Evolutionary conservation across 2,329 filamentous ascomycete genomes (phyloP), one percentile per base, ranked within the genome.

Genomic region (Cytospora leucostoma): DNA sequence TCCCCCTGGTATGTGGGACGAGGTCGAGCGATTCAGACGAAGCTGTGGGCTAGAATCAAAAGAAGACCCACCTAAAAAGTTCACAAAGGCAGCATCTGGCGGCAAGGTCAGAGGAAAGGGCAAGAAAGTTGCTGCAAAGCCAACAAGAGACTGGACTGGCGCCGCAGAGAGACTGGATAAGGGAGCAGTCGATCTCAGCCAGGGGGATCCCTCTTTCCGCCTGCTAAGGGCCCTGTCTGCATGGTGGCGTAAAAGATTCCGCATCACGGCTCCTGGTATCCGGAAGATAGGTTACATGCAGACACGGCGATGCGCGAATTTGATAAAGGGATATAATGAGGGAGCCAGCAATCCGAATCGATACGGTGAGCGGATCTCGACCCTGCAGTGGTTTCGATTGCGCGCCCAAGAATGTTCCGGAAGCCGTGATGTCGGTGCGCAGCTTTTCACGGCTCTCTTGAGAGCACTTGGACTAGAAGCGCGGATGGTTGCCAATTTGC

Each of bases 281-380:
- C 84, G 93, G n/a, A 99, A 98, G 77, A 83, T 86, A 72, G 95
- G 95, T 0, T 98, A 98, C 73, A 90, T 94, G 79, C 82, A 90
- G 0, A 83, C 92, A n/a, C 82, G 89, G 69, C 83, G 86, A 32
- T 78, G 97, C 2, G 88, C 92, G 68, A 84, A 88, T n/a, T 81
- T 95, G 65, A 86, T 89, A 7, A 87, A 88, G 37, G 88, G 85
- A 0, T 92, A 89, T 73, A 83, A 85, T 37, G 83, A 87, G 13
- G 83, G 88, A 56, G 78, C 80, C 0, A 79, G 86, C 62, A 83
- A 95, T 68, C 75, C 81, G 0, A 80, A 85, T 53, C 78, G 78
- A 7, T 92, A 94, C 72, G 94, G 94, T 1, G 95, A 98, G 76
- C 83, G 85, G 13, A 84, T 97, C 2, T 76, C 78, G n/a, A 79